Evolutionary conservation across 345 rosid species (phyloP).

Genomic region (Excoecaria cochinchinensis): DNA sequence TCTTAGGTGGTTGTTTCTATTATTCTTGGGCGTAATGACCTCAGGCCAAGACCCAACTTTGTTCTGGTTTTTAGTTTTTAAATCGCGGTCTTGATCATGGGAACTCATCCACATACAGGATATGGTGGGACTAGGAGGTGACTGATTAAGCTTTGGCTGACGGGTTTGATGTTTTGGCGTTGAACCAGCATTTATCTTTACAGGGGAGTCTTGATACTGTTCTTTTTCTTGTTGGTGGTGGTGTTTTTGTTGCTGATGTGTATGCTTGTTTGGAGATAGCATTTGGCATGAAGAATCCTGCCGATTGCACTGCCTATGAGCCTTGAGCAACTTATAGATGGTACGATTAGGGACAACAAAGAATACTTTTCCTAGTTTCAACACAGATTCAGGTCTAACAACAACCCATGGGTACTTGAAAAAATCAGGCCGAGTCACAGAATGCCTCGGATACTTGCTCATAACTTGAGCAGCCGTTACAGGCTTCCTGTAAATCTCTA

Average conservation of each 20-base stretch:
- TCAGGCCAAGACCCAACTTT: constrained; percentile 25
- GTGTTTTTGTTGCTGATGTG: neutral
- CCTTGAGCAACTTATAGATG: constrained; percentile 36
- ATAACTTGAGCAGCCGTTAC: constrained; percentile 42
- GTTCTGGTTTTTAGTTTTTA: constrained; percentile 9
- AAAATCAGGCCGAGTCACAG: constrained; percentile 42
- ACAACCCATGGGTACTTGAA: constrained; percentile 53
- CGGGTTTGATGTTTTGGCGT: constrained; percentile 25
- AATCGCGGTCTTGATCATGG: neutral
- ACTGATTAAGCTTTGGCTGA: constrained; percentile 1
- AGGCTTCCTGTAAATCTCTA: constrained; percentile 37
- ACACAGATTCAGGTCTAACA: constrained; percentile 40
- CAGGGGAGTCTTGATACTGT: neutral
- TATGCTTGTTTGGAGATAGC: constrained; percentile 13
- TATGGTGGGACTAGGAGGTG: constrained; percentile 4
- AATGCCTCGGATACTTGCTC: constrained; percentile 49
- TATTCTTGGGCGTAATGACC: constrained; percentile 4
- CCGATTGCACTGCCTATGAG: constrained; percentile 10
- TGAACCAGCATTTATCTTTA: constrained; percentile 11
- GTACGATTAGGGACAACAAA: constrained; percentile 43
- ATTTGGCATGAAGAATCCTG: constrained; percentile 6
- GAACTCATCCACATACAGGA: constrained; percentile 7
- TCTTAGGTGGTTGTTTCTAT: constrained; percentile 1
- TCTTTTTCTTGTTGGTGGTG: neutral
- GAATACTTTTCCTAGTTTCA: constrained; percentile 39